Evolutionary conservation across 148 eudicot species (phyloP), one percentile per base, ranked within the genome.

Genomic region (Silene latifolia): DNA sequence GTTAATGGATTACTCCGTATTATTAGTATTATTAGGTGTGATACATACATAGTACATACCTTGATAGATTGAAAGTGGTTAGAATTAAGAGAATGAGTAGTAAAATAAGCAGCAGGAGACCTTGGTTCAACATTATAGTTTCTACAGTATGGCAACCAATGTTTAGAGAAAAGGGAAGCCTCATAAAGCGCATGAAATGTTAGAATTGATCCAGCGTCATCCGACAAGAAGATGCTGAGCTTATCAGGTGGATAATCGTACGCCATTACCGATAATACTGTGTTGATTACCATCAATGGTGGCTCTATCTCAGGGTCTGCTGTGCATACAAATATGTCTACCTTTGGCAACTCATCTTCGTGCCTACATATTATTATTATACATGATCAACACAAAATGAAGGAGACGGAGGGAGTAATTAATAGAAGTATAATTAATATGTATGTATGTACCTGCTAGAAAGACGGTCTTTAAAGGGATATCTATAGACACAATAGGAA

Each of bases 121-220:
- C 85, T 80, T n/a, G 96, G 92, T 59, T 90, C 91, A 19, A 89
- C 80, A 3, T 84, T 72, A 62, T 76, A 90, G 54, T 75, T 86
- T 76, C 85, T 84, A 78, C 93, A 93, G 58, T 76, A 93, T 4
- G 96, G 98, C 59, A 93, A 65, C 98, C 98, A 93, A 74, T 64
- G 67, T 74, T 78, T 79, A n/a, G 89, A 62, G 69, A 93, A 90
- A 0, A 19, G 39, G n/a, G n/a, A n/a, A n/a, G n/a, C n/a, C n/a
- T n/a, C n/a, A n/a, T n/a, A n/a, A n/a, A n/a, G n/a, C n/a, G 98
- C 91, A 72, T 87, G 88, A 73, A 85, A 93, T 24, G 95, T 86
- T 17, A 90, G 76, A 11, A 87, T 85, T 0, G 98, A 90, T 21
- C 96, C 89, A n/a, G 83, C 93, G 65, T 93, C 98, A 54, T 92